Conservation (phyloP, 176 grass and related monocot genomes). For the Aechmea fasciata region DNA sequence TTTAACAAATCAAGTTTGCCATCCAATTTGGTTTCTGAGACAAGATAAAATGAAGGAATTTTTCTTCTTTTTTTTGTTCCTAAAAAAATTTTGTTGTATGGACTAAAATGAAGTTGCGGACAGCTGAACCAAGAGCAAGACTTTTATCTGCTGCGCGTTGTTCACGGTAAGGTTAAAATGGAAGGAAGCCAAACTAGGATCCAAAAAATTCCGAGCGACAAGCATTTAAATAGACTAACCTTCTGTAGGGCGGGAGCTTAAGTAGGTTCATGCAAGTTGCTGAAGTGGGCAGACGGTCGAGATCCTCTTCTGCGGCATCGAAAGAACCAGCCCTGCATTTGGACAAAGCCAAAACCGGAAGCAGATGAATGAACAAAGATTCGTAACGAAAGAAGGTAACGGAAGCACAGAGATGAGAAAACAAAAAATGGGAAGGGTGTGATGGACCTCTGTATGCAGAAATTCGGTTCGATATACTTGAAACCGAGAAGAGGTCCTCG, state of each 20-base stretch:
- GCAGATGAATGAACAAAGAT: conserved; percentile 1
- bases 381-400: neutral
- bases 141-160: too few species aligned
- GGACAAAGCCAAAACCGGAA: neutral
- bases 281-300: conserved; percentile 77
- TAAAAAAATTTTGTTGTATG: too few species aligned
- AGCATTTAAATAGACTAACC: conserved; percentile 24
- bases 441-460: conserved; percentile 90
- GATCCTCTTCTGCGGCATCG: conserved; percentile 36
- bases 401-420: neutral
- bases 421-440: neutral
- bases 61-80: too few species aligned
- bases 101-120: too few species aligned
- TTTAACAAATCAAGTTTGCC: too few species aligned
- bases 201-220: neutral
- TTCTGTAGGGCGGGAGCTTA: conserved; percentile 93
- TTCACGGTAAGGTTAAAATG: too few species aligned
- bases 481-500: conserved; percentile 95
- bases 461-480: conserved; percentile 94
- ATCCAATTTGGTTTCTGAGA: too few species aligned
- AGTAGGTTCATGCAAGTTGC: conserved; percentile 99
- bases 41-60: too few species aligned
- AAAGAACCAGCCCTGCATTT: conserved; percentile 44
- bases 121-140: too few species aligned
- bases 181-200: neutral